Evolutionary conservation across 805 yeast genomes (phyloP).

Genomic region (Kockiozyma suomiensis): DNA sequence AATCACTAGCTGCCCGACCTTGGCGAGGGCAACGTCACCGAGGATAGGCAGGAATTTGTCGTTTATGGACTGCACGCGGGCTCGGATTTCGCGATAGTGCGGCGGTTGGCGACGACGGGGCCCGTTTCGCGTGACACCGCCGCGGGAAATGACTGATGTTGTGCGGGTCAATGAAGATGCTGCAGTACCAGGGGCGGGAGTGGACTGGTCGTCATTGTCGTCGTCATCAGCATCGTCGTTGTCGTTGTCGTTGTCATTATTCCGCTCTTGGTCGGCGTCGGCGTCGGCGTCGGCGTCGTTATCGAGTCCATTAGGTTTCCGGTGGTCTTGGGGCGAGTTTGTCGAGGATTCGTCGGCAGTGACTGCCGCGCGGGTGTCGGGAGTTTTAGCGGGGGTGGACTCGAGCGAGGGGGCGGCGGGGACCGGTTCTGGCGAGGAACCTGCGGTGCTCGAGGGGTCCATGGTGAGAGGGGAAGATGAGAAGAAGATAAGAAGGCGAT

Average conservation of each 20-base stretch:
- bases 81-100: constrained; percentile 23
- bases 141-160: background rate
- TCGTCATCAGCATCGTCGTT: constrained; percentile 3
- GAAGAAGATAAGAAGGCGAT: background rate
- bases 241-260: constrained; percentile 1
- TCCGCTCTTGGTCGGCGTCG: background rate
- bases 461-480: background rate
- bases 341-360: background rate
- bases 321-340: background rate
- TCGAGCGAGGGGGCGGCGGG: background rate
- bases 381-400: background rate
- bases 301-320: too few relatives aligned
- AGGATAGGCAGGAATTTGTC: constrained; percentile 33
- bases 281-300: background rate
- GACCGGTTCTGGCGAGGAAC: background rate
- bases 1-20: constrained; percentile 27
- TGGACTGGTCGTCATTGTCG: constrained; percentile 4
- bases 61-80: constrained; percentile 21
- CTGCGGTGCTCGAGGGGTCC: background rate
- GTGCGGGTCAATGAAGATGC: constrained; percentile 1
- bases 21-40: constrained; percentile 33
- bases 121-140: constrained; percentile 7
- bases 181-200: background rate
- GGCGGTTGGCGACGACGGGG: constrained; percentile 32
- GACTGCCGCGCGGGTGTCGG: background rate